Percentiles rank a stretch among this genome's conserved stretches.
Evolutionary conservation across 345 rosid genomes (phyloP).

Genomic region (Hibiscus mutabilis): DNA sequence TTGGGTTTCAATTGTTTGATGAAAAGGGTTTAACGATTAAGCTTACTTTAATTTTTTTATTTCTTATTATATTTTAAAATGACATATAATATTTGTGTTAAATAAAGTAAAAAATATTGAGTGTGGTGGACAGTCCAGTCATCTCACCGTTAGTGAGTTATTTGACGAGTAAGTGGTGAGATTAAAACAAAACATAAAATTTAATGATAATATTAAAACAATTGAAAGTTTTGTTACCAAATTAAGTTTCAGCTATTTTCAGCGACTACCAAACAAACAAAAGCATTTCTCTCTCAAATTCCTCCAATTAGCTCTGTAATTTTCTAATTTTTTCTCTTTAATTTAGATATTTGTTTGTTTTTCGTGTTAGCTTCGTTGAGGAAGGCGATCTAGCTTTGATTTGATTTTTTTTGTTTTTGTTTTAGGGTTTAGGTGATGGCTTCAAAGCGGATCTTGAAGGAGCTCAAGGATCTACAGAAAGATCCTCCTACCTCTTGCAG

Average conservation of each 20-base stretch:
- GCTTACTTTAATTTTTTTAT: too few relatives aligned
- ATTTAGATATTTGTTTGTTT: neutral
- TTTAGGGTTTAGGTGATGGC: constrained; percentile 35
- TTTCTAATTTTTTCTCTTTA: neutral
- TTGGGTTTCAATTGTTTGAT: too few relatives aligned
- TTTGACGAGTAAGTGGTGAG: too few relatives aligned
- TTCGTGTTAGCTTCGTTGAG: neutral
- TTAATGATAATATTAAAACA: too few relatives aligned
- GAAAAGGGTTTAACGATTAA: too few relatives aligned
- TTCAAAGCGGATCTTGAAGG: constrained; percentile 1
- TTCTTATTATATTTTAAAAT: too few relatives aligned
- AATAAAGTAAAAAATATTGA: too few relatives aligned
- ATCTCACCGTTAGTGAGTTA: too few relatives aligned
- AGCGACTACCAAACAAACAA: neutral
- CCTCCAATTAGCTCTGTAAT: neutral
- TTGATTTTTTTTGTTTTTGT: constrained; percentile 5
- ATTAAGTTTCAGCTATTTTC: neutral
- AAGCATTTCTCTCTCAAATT: neutral
- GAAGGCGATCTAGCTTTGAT: constrained; percentile 28
- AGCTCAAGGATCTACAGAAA: constrained; percentile 39
- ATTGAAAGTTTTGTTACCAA: too few relatives aligned
- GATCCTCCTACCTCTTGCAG: constrained; percentile 82
- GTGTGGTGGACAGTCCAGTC: too few relatives aligned
- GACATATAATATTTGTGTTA: too few relatives aligned
- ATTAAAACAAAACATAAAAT: too few relatives aligned